Evolutionary conservation across 768 basidiomycete genomes (phyloP), one percentile per base, ranked within the genome.

Genomic region (Tricholoma matsutake): DNA sequence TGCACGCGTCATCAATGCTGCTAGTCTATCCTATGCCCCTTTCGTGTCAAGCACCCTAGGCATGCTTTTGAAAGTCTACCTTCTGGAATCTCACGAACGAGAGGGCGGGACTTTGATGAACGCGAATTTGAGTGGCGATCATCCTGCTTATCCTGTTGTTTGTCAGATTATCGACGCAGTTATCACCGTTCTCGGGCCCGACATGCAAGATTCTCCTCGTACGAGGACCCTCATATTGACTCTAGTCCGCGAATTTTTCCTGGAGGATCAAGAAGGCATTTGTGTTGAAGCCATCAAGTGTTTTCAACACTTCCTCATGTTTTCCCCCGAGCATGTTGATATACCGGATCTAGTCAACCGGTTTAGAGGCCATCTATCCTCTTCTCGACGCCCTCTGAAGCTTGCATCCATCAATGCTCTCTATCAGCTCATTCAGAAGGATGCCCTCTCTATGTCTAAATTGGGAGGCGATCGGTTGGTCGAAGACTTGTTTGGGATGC

Each of bases 231-330:
- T 97, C 29, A 84, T 96, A 10, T 83, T 96, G 39, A 87, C 91
- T 67, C 82, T 98, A 16, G 89, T 98, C 4, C 83, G 88, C 61
- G 90, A 94, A 66, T 93, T 98, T 68, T 86, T 87, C 3, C 74
- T 84, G 41, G 96, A 98, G 68, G 84, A 87, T 2, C 94, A 97
- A 64, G 94, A 96, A 68, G 87, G 88, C 1, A 88, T 95, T 58
- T 82, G 88, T 37, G 92, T 98, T 1, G 94, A 98, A 72, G 95
- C 95, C 2, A 96, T 98, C 73, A 92, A 91, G 73, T 96, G 95
- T 73, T 88, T 94, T 10, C 96, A 98, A 67, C 96, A 98, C 71
- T 89, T 97, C 78, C 82, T 98, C 41, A 96, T 99, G 87, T 98
- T 98, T 65, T 89, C 92, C 0, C 89, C 94, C 0, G 86, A 92